Evolutionary conservation across 2,329 filamentous ascomycete genomes (phyloP), one percentile per base, ranked within the genome.

Genomic region (Talaromyces sp.): DNA sequence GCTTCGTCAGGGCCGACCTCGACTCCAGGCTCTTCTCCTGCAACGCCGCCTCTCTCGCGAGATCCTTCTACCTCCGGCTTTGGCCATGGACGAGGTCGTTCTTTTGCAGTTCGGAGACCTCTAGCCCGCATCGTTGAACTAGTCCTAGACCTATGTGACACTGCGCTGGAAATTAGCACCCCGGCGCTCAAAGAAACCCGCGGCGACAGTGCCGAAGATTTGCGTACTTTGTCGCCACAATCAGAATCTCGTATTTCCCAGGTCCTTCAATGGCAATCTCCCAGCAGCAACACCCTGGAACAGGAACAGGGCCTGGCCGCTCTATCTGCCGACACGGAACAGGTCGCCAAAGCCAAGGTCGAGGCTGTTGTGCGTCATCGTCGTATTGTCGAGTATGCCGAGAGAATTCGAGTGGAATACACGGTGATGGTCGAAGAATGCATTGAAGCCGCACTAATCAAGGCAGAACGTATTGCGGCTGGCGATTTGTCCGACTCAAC

Each of bases 261-360:
- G 74, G 93, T 99, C 6, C 75, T 96, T 66, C 92, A 97, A 72
- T 99, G 96, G 95, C 92, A 96, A 70, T 96, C 93, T 5, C 95
- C 95, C 0, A 93, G 91, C 68, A 89, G 89, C 55, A 93, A 93
- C 69, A 95, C 92, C 0, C 78, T 96, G 17, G 95, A 99, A 64
- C 92, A 97, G 72, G 93, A 98, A 71, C 90, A 96, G 70, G 95
- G 95, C 0, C 80, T 99, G 26, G 89, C 91, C 41, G 75, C 92
- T 27, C 79, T 99, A n/a, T 96, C 92, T 71, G 84, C 90, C 14
- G 95, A 99, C 71, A 98, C 93, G 0, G 91, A 95, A 72, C 87
- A 84, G 69, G 84, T 91, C 43, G 90, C 93, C 27, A 90, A 87
- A 69, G 85, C 89, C 51, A 99, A 99, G 73, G 90, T 98, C 1